phyloP scores from a whole-genome alignment of 495 filamentous ascomycete genomes.

The Penicillium lividum region DNA sequence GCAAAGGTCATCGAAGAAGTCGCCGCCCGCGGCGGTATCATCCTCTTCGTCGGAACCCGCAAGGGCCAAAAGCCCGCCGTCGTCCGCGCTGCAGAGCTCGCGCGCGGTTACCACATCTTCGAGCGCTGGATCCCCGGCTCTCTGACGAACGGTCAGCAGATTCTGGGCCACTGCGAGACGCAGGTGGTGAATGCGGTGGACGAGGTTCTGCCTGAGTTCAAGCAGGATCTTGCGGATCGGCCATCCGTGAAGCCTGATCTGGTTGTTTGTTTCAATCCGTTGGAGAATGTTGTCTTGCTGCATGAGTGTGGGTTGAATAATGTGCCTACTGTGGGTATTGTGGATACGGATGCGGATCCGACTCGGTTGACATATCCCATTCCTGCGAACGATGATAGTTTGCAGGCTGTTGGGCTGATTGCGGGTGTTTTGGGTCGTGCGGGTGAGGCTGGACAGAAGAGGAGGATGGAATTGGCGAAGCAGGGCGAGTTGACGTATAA shows the following conservation, averaged over 20 bases:
- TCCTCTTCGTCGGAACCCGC: conserved; percentile 89
- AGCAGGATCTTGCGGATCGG: conserved; percentile 60
- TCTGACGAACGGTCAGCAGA: conserved; percentile 91
- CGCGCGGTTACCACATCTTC: conserved; percentile 84
- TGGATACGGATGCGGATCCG: conserved; percentile 92
- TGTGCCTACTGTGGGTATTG: conserved; percentile 90
- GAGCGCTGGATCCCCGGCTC: conserved; percentile 90
- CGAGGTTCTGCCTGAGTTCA: conserved; percentile 61
- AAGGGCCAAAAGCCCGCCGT: conserved; percentile 74
- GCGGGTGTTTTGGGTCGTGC: conserved; percentile 83
- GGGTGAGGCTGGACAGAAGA: conserved; percentile 71
- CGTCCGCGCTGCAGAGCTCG: conserved; percentile 75
- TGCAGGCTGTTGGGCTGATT: conserved; percentile 78
- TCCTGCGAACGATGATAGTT: conserved; percentile 94
- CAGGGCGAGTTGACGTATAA: conserved; percentile 59
- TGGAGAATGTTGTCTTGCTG: conserved; percentile 87
- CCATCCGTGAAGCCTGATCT: conserved; percentile 79
- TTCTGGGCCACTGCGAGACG: conserved; percentile 64
- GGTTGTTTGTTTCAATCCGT: conserved; percentile 86
- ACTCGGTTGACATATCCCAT: conserved; percentile 96
- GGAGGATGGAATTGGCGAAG: conserved; percentile 61
- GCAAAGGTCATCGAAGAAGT: conserved; percentile 88
- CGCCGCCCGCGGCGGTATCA: conserved; percentile 75
- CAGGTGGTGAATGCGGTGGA: conserved; percentile 75
- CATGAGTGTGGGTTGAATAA: conserved; percentile 87